Evolutionary conservation across 768 basidiomycete genomes (phyloP).

Genomic region (Boletus sp.): DNA sequence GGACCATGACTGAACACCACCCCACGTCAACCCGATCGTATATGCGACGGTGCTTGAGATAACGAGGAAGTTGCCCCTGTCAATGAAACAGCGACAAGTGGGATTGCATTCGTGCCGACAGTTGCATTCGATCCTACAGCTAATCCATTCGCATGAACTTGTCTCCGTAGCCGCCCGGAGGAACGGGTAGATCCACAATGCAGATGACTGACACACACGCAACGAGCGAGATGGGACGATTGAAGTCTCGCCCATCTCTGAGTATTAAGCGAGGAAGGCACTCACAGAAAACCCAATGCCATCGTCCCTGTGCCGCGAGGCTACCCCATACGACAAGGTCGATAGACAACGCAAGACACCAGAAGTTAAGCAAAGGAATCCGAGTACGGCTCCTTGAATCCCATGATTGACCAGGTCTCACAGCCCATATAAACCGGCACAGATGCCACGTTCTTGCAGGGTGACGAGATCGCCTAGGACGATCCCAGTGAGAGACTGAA

Average conservation of each 20-base stretch:
- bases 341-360: conserved; percentile 33
- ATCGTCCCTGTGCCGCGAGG: conserved; percentile 29
- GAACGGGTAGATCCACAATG: conserved; percentile 35
- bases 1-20: conserved; percentile 37
- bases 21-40: conserved; percentile 48
- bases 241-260: conserved; percentile 32
- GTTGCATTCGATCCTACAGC: conserved; percentile 31
- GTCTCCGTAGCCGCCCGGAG: conserved; percentile 29
- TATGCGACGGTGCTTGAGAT: conserved; percentile 34
- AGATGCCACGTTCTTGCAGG: conserved; percentile 6
- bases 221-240: conserved; percentile 37
- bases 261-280: too few relatives aligned
- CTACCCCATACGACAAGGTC: conserved; percentile 37
- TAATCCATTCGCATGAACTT: conserved; percentile 42
- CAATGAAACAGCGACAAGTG: background rate
- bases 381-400: background rate
- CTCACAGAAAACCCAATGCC: too few relatives aligned
- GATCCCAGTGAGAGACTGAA: too few relatives aligned
- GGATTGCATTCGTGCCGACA: too few relatives aligned
- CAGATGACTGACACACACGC: conserved; percentile 27
- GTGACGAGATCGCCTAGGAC: too few relatives aligned
- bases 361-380: conserved; percentile 17
- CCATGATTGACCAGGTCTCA: conserved; percentile 8
- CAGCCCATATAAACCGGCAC: conserved; percentile 37
- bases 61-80: conserved; percentile 44